Evolutionary conservation across 306 rosid species (phyloP).

Genomic region (Lupinus albus): DNA sequence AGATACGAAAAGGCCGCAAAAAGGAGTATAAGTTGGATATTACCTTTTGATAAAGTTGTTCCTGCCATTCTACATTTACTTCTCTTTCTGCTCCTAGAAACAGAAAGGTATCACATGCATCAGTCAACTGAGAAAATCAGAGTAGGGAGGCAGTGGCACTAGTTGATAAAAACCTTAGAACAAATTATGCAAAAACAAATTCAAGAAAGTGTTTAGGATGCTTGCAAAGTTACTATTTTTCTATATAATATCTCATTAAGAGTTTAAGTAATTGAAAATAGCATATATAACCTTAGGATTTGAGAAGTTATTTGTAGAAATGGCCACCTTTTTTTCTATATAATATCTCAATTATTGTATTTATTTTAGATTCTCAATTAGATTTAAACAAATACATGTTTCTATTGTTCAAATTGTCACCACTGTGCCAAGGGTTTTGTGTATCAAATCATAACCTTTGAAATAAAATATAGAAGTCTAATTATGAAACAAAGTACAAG

Average conservation of each 20-base stretch:
- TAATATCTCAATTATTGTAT: not conserved
- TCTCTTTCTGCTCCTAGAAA: constrained; percentile 8
- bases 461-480: too few species aligned
- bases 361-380: not conserved
- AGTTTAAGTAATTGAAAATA: constrained; percentile 3
- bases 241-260: not conserved
- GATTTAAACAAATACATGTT: not conserved
- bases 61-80: constrained; percentile 15
- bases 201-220: constrained; percentile 1
- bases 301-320: not conserved
- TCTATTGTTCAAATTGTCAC: not conserved
- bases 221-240: not conserved
- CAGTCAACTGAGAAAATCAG: too few species aligned
- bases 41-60: constrained; percentile 26
- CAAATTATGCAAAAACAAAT: not conserved
- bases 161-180: not conserved
- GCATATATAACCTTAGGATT: constrained; percentile 2
- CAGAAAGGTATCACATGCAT: not conserved
- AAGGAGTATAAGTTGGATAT: constrained; percentile 4
- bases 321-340: too few species aligned
- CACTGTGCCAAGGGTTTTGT: too few species aligned
- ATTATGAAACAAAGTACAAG: too few species aligned
- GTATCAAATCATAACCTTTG: too few species aligned
- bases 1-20: not conserved
- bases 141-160: not conserved